Percentiles rank a stretch among this genome's conserved stretches.
phyloP scores from a whole-genome alignment of 1,284 basidiomycete species.

The Jaminaea rosea region DNA sequence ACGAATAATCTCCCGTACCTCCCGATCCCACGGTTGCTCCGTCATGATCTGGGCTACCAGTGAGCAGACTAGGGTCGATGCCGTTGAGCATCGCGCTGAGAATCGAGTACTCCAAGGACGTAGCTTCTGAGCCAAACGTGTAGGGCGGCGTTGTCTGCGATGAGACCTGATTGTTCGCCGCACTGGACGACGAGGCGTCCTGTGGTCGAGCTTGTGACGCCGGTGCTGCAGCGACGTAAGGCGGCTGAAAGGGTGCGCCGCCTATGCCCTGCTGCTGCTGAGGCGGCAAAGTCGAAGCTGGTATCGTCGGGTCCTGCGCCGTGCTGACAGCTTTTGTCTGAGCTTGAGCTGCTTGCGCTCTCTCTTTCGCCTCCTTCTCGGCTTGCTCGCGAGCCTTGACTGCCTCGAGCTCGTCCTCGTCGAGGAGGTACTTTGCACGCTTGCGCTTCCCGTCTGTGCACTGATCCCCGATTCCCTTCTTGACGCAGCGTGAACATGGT shows the following conservation, averaged over 20 bases:
- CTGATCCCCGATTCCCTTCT: conserved; percentile 77
- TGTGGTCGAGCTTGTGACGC: not conserved
- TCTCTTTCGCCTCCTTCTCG: conserved; percentile 26
- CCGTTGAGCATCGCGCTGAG: conserved; percentile 68
- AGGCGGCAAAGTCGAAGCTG: not conserved
- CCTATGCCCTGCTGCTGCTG: conserved; percentile 3
- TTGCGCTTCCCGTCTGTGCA: conserved; percentile 92
- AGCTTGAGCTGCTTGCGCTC: conserved; percentile 13
- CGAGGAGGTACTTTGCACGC: conserved; percentile 78
- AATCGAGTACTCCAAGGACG: conserved; percentile 83
- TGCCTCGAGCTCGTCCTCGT: conserved; percentile 36
- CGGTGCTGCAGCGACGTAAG: not conserved
- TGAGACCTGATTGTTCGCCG: no score
- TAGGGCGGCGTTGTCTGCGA: not conserved
- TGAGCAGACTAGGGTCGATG: conserved; percentile 25
- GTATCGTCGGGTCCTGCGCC: not conserved
- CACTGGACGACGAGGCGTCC: no score
- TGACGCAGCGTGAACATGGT: conserved; percentile 87
- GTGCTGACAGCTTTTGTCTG: not conserved
- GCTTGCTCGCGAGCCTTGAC: conserved; percentile 7
- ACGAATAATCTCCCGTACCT: no score
- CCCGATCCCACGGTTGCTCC: not conserved
- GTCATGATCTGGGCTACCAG: conserved; percentile 2
- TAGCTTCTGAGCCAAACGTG: conserved; percentile 69
- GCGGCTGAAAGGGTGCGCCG: not conserved